Base-by-base conservation (phyloP, 192 early-diverging fungal species). In the Dissophora globulifera region DNA sequence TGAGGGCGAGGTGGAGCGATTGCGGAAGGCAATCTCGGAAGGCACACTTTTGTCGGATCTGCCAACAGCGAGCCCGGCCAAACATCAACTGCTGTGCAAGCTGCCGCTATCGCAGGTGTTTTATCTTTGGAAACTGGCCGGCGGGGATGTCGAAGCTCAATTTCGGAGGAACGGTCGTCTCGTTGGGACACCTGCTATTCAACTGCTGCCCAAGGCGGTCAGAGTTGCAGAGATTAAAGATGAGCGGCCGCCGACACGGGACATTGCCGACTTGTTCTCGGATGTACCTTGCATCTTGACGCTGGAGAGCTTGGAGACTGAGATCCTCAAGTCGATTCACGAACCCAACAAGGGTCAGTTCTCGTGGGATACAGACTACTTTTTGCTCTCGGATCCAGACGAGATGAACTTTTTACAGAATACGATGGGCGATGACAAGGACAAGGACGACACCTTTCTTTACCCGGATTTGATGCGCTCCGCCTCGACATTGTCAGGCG, bases 71-170 rank as follows among this genome's bases (percentile, higher is more conserved):
- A 19, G 19, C 13, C 25, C 23, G 13, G n/a, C 20, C 20, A 64
- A 62, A 23, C 32, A 52, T 7, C 46, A 62, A 38, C 52, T 80
- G 7, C 56, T 86, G 0, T 50, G 61, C 31, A 79, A 81, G 10
- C 61, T 89, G 6, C 82, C 85, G 6, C 56, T 86, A 10, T 63
- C 80, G 0, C 82, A 85, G 41, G 72, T 90, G 12, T 90, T 86
- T 53, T 78, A 91, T 56, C 78, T 89, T 32, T 91, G 89, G 89
- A 86, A 82, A 43, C 33, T 91, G 20, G 86, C 88, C 7, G 89
- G 89, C 2, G 89, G 89, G 19, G 85, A 88, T 51, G 84, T 89
- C 0, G 89, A 87, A 55, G 46, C 84, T 5, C 86, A 87, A 62
- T 71, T 85, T 35, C 67, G 67, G 20, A 85, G 82, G 46, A 59